phyloP scores from a whole-genome alignment of 179 eudicot genomes.

The Corrigiola litoralis region DNA sequence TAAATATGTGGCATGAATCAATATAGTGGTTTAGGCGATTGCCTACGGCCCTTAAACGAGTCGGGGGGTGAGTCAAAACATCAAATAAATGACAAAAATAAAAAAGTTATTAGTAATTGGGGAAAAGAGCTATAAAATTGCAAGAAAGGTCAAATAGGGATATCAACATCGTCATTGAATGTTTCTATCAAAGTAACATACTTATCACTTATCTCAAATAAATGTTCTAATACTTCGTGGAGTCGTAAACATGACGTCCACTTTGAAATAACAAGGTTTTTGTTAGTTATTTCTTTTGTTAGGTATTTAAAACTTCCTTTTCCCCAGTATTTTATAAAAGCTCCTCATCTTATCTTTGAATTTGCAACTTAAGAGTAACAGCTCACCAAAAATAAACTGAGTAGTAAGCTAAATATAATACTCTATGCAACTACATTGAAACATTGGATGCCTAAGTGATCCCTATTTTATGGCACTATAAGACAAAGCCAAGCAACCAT shows the following conservation, averaged over 20 bases:
- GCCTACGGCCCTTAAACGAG: too few relatives aligned
- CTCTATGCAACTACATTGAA: constrained; percentile 14
- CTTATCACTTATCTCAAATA: too few relatives aligned
- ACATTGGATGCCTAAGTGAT: constrained; percentile 20
- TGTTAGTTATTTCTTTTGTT: neutral
- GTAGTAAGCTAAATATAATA: constrained; percentile 7
- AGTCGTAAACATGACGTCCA: neutral
- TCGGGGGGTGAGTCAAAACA: too few relatives aligned
- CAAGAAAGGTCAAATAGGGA: too few relatives aligned
- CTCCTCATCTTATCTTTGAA: constrained; percentile 1
- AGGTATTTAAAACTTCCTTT: neutral
- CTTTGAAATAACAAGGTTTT: neutral
- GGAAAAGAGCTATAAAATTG: too few relatives aligned
- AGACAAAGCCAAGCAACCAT: constrained; percentile 21
- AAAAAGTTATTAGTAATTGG: too few relatives aligned
- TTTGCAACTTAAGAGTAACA: constrained; percentile 12
- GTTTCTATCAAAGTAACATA: too few relatives aligned
- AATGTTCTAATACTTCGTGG: neutral
- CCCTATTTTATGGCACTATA: constrained; percentile 9
- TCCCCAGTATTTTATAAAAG: neutral
- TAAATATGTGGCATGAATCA: neutral
- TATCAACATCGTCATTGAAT: too few relatives aligned
- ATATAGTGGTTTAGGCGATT: neutral
- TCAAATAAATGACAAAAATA: too few relatives aligned
- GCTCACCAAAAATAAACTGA: constrained; percentile 1